These are phyloP conservation scores for Citrus sinensis DNA, from an alignment of 345 rosid species.

Conservation along the genomic window DNA sequence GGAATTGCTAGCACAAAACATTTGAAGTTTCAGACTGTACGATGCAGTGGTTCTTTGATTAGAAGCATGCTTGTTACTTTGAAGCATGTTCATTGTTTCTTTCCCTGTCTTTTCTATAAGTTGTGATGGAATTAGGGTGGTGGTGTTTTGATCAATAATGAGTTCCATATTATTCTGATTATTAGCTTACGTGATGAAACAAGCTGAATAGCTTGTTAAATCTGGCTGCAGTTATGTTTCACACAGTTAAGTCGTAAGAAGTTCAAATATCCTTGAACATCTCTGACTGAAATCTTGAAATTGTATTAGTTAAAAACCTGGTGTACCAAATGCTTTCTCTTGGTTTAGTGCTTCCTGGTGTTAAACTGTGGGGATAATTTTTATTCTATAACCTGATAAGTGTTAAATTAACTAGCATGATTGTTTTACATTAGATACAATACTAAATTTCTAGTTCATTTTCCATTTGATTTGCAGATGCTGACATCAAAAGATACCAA, in stretches of 20 bases:
- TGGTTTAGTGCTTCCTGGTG: neutral
- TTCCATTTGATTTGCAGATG: constrained; percentile 62
- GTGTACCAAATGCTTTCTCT: too few relatives aligned
- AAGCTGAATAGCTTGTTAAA: neutral
- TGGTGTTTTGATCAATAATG: neutral
- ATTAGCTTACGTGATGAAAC: neutral
- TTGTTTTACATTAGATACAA: neutral
- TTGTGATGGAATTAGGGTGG: neutral
- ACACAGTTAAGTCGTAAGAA: neutral
- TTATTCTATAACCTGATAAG: neutral
- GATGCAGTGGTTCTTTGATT: neutral
- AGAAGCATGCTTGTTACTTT: neutral
- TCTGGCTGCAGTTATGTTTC: neutral
- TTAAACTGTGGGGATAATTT: neutral
- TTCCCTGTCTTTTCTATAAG: neutral
- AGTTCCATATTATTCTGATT: neutral
- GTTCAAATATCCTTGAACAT: neutral
- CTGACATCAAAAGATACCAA: constrained; percentile 87
- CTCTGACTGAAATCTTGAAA: neutral
- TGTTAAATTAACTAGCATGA: neutral
- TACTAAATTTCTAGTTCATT: constrained; percentile 5
- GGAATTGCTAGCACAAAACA: neutral
- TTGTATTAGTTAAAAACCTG: neutral
- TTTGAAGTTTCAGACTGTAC: neutral
- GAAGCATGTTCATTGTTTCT: neutral